Conservation (phyloP, 208 protist genomes). For the Trypanosoma vivax region DNA sequence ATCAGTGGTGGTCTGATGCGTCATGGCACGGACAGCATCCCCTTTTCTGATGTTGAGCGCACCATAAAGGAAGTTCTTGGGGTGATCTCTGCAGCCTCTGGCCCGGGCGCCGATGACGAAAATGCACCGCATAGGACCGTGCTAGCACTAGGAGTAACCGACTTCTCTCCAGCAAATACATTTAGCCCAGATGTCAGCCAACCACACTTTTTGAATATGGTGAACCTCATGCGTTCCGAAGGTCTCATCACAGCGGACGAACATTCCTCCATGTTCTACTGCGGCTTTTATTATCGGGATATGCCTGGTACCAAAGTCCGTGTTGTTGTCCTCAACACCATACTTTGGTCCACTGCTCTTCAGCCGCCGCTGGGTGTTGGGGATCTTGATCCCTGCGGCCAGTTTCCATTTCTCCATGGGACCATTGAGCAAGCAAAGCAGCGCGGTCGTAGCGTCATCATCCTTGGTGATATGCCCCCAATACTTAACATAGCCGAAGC, state of each 20-base stretch:
- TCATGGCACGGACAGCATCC: slow-evolving; percentile 28
- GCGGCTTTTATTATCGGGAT: slow-evolving; percentile 62
- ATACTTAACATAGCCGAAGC: slow-evolving; percentile 36
- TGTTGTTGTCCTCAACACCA: slow-evolving; percentile 68
- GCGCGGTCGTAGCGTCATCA: slow-evolving; percentile 44
- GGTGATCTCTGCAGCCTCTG: not conserved
- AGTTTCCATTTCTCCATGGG: slow-evolving; percentile 61
- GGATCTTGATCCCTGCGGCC: slow-evolving; percentile 59
- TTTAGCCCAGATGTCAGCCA: slow-evolving; percentile 20
- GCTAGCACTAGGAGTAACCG: slow-evolving; percentile 12
- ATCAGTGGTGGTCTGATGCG: slow-evolving; percentile 64
- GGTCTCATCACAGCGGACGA: slow-evolving; percentile 36
- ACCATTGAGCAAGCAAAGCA: slow-evolving; percentile 31
- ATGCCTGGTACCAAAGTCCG: slow-evolving; percentile 16
- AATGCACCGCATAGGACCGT: not conserved
- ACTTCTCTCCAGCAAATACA: slow-evolving; percentile 12
- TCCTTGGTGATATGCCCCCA: slow-evolving; percentile 70
- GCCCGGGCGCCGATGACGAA: not conserved
- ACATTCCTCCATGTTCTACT: slow-evolving; percentile 30
- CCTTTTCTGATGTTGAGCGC: not conserved
- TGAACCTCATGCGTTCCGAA: slow-evolving; percentile 20
- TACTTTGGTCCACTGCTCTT: slow-evolving; percentile 59
- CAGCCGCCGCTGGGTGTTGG: slow-evolving; percentile 27
- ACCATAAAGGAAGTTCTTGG: slow-evolving; percentile 11
- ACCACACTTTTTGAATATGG: slow-evolving; percentile 13